phyloP scores from a whole-genome alignment of 768 basidiomycete genomes.

The Russula virescens region DNA sequence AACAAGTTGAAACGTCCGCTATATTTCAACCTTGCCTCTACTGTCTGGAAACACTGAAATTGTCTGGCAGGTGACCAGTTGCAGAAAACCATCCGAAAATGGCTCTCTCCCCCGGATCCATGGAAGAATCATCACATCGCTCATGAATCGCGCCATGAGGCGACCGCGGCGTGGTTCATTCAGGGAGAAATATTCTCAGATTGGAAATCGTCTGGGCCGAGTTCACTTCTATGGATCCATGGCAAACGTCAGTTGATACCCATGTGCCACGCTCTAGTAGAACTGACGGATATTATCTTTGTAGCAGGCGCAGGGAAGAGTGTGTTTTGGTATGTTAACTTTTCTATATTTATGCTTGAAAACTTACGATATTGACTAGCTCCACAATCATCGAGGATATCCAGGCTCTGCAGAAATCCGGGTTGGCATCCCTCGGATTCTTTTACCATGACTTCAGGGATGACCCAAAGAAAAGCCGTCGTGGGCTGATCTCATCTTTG shows the following conservation, averaged over 20 bases:
- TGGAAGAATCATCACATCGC: background rate
- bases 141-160: background rate
- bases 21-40: too few relatives aligned
- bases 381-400: background rate
- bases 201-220: background rate
- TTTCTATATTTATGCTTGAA: background rate
- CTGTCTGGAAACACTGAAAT: background rate
- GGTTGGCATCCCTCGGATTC: background rate
- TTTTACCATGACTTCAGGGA: background rate
- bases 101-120: background rate
- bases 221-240: background rate
- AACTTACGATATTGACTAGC: background rate
- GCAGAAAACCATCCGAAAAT: background rate
- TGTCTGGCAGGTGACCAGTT: background rate
- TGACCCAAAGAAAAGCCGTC: background rate
- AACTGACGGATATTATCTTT: background rate
- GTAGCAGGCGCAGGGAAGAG: background rate
- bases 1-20: background rate
- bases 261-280: background rate
- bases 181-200: background rate
- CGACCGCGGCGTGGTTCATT: background rate
- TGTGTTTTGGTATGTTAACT: background rate
- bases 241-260: background rate
- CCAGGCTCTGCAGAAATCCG: background rate
- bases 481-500: background rate